phyloP scores from a whole-genome alignment of 179 eudicot genomes.

The Camellia oleifera region DNA sequence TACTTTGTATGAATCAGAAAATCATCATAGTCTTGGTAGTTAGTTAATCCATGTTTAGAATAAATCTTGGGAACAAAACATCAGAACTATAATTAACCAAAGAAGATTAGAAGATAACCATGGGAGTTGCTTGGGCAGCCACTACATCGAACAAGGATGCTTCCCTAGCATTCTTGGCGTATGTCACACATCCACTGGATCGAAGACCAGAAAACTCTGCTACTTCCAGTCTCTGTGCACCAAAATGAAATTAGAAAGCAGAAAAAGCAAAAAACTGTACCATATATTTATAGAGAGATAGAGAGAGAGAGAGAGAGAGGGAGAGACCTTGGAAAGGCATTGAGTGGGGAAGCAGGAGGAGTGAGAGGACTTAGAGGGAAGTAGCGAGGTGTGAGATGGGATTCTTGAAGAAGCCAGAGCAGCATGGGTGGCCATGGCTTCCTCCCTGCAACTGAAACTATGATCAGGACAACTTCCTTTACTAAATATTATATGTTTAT shows the following conservation, averaged over 20 bases:
- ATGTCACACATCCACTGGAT: constrained; percentile 58
- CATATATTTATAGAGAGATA: not conserved
- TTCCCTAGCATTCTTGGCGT: constrained; percentile 38
- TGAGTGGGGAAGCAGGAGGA: constrained; percentile 50
- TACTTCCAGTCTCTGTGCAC: constrained; percentile 58
- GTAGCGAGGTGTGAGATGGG: constrained; percentile 46
- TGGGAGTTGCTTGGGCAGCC: constrained; percentile 59
- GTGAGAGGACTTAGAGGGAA: constrained; percentile 53
- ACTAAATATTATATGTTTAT: not conserved
- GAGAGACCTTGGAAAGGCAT: constrained; percentile 55
- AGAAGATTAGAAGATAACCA: constrained; percentile 36
- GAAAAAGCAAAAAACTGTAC: not conserved
- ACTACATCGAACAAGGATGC: constrained; percentile 73
- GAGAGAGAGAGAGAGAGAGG: constrained; percentile 5
- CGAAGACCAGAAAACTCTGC: constrained; percentile 77
- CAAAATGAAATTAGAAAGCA: not conserved
- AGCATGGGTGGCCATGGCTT: constrained; percentile 82
- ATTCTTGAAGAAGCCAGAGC: constrained; percentile 85
- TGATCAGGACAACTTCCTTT: not conserved
- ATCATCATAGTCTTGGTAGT: not conserved
- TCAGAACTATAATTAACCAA: not conserved
- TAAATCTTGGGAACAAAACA: not conserved
- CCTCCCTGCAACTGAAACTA: constrained; percentile 9
- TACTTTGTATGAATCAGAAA: too few species aligned
- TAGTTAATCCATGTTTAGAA: not conserved